phyloP scores from a whole-genome alignment of 2,329 filamentous ascomycete species.

The Xylariales sp. region DNA sequence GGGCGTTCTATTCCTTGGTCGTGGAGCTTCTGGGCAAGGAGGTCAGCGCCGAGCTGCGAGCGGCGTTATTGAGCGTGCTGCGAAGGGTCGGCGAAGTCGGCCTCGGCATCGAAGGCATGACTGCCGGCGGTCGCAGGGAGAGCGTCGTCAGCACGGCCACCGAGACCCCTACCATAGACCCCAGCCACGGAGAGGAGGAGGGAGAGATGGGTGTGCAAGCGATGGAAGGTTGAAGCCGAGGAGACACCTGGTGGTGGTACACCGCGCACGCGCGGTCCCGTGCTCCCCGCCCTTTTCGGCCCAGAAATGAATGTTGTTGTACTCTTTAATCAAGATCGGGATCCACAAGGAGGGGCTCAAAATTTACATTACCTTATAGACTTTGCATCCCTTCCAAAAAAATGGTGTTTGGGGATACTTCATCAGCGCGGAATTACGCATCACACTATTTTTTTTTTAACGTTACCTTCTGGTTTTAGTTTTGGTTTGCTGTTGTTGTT shows the following conservation, averaged over 20 bases:
- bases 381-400: neutral
- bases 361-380: constrained; percentile 13
- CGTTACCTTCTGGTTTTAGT: too few species aligned
- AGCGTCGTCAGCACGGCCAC: constrained; percentile 54
- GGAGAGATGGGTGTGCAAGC: constrained; percentile 39
- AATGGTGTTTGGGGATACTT: constrained; percentile 17
- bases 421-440: constrained; percentile 14
- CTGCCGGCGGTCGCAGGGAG: constrained; percentile 52
- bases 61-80: constrained; percentile 80
- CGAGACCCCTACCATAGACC: constrained; percentile 33
- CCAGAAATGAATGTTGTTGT: constrained; percentile 13
- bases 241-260: neutral
- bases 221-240: constrained; percentile 27
- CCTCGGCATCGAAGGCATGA: constrained; percentile 67
- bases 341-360: constrained; percentile 1
- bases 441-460: neutral
- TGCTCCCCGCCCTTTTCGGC: neutral
- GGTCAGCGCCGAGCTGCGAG: constrained; percentile 80
- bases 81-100: constrained; percentile 84
- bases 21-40: constrained; percentile 87
- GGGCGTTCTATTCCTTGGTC: constrained; percentile 85
- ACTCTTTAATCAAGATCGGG: constrained; percentile 6
- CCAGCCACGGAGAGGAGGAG: constrained; percentile 40
- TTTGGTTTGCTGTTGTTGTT: neutral
- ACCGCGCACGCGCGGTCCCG: neutral